Conservation (phyloP, 768 basidiomycete species). For the Termitomyces titanicus region DNA sequence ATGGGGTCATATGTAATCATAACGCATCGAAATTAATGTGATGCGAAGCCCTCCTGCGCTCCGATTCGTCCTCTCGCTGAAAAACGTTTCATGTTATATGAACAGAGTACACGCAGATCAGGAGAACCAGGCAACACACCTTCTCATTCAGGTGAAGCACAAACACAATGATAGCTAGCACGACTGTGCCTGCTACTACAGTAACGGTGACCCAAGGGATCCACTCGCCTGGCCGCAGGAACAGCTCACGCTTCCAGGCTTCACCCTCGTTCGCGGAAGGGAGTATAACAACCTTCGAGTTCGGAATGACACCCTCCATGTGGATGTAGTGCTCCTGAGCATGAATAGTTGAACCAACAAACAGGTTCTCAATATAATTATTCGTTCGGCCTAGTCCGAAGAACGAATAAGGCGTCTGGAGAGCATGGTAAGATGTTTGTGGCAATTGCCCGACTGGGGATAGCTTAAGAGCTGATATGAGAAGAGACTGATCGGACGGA, state of each 20-base stretch:
- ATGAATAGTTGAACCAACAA: conserved; percentile 88
- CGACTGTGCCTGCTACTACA: conserved; percentile 65
- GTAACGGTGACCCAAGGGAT: conserved; percentile 96
- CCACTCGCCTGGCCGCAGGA: conserved; percentile 93
- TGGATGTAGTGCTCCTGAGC: conserved; percentile 72
- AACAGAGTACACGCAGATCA: conserved; percentile 6
- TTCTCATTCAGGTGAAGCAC: conserved; percentile 91
- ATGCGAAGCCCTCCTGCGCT: conserved; percentile 84
- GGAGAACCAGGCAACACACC: conserved; percentile 43
- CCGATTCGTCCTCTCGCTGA: conserved; percentile 91
- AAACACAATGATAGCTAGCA: conserved; percentile 80
- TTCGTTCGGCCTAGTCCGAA: conserved; percentile 97
- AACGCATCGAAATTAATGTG: conserved; percentile 97
- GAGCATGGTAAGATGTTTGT: conserved; percentile 87
- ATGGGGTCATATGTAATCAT: conserved; percentile 30
- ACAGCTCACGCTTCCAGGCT: conserved; percentile 85
- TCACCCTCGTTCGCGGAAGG: conserved; percentile 58
- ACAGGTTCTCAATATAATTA: conserved; percentile 98
- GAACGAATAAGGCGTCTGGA: conserved; percentile 91
- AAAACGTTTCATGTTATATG: background rate
- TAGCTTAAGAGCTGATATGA: background rate
- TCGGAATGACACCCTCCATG: conserved; percentile 97
- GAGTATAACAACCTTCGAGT: conserved; percentile 94
- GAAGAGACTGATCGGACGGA: conserved; percentile 22
- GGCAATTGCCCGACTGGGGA: conserved; percentile 82